A percentile compares a stretch with the other conserved stretches of the same genome.
Conservation (phyloP, 1,284 basidiomycete genomes). For the Ganoderma lingzhi region DNA sequence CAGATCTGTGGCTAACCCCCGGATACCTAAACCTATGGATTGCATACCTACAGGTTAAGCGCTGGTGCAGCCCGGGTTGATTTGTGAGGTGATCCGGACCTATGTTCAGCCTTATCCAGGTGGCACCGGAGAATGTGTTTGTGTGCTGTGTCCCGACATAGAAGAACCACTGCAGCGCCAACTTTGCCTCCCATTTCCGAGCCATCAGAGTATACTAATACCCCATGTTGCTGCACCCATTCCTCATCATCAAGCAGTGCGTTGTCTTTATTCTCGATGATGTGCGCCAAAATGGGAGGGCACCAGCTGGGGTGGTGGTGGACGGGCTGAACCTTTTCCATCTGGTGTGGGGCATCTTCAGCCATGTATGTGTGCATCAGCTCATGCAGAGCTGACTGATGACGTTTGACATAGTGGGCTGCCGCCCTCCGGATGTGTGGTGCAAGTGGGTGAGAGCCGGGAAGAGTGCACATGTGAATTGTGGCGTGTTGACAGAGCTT, state of each 20-base stretch:
- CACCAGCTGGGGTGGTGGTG: constrained; percentile 19
- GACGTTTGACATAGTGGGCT: background rate
- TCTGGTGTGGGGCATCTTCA: background rate
- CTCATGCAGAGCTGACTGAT: background rate
- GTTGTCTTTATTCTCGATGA: too few relatives aligned
- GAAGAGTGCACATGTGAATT: constrained; percentile 43
- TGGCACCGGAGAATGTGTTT: too few relatives aligned
- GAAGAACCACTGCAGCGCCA: constrained; percentile 6
- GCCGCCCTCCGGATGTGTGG: background rate
- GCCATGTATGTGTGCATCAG: background rate
- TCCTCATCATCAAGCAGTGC: background rate
- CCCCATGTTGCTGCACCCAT: background rate
- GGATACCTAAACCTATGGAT: too few relatives aligned
- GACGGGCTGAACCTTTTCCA: constrained; percentile 29
- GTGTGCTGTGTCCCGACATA: too few relatives aligned
- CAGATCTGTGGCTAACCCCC: too few relatives aligned
- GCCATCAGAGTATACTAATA: constrained; percentile 32
- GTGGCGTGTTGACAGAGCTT: constrained; percentile 38
- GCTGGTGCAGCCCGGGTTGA: too few relatives aligned
- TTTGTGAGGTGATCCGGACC: too few relatives aligned
- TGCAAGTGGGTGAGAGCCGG: constrained; percentile 42
- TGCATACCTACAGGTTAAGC: too few relatives aligned
- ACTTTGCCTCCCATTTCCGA: constrained; percentile 25
- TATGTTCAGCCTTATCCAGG: too few relatives aligned
- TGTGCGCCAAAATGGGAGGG: background rate